Percentiles rank a stretch among this genome's conserved stretches.
Conservation (phyloP, 2,329 filamentous ascomycete species). For the Ascochyta koolunga region DNA sequence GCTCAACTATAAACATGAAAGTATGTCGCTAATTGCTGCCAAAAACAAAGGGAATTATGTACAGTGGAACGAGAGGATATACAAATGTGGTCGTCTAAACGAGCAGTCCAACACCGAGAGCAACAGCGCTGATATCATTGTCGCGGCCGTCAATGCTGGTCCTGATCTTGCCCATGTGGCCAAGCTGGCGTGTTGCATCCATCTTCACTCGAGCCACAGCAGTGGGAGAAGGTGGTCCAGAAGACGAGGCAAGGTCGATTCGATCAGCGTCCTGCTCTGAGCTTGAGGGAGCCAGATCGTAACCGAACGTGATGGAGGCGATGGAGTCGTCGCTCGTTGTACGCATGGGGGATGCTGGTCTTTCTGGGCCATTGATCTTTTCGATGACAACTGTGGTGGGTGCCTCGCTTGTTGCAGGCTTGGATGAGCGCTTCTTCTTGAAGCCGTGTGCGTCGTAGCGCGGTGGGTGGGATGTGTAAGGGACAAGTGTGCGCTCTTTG, state of each 20-base stretch:
- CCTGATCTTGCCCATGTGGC: slow-evolving; percentile 26
- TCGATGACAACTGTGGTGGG: slow-evolving; percentile 9
- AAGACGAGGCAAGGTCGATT: slow-evolving; percentile 26
- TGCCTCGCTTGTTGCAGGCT: slow-evolving; percentile 4
- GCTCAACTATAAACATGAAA: slow-evolving; percentile 9
- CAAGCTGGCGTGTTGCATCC: slow-evolving; percentile 28
- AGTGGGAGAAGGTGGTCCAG: slow-evolving; percentile 35
- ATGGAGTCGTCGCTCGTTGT: slow-evolving; percentile 41
- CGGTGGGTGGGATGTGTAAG: slow-evolving; percentile 53
- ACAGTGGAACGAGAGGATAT: not conserved
- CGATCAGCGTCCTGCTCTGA: slow-evolving; percentile 32
- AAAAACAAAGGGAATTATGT: slow-evolving; percentile 6
- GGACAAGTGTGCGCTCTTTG: slow-evolving; percentile 50
- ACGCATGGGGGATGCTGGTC: slow-evolving; percentile 38
- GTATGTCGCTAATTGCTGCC: slow-evolving; percentile 15
- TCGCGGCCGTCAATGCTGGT: slow-evolving; percentile 25
- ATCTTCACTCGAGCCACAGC: slow-evolving; percentile 28
- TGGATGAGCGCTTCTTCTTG: slow-evolving; percentile 25
- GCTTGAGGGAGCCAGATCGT: slow-evolving; percentile 36
- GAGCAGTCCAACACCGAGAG: slow-evolving; percentile 29
- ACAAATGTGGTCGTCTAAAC: slow-evolving; percentile 16
- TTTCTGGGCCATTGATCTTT: slow-evolving; percentile 11
- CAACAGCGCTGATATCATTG: slow-evolving; percentile 23
- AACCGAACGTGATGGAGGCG: slow-evolving; percentile 41
- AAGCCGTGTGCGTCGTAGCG: slow-evolving; percentile 52